These are phyloP conservation scores for Pseudogymnoascus sp. DNA, from an alignment of 2,329 filamentous ascomycete species.

Conservation along the genomic window DNA sequence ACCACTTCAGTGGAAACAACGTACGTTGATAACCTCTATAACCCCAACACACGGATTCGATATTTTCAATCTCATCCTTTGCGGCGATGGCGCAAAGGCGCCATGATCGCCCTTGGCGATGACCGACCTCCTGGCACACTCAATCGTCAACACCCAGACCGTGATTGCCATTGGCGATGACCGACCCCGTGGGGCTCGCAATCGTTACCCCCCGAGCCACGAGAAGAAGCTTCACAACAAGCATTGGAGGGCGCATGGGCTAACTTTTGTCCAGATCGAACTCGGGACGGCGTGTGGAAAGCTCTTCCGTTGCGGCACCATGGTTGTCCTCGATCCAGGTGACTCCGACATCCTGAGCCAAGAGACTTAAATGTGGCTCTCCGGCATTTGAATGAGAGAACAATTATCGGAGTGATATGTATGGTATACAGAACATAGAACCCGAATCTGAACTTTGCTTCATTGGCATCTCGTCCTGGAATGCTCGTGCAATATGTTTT, in stretches of 20 bases:
- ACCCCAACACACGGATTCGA: neutral
- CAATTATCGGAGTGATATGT: neutral
- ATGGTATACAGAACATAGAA: constrained; percentile 4
- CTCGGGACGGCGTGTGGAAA: constrained; percentile 97
- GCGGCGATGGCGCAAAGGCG: too few relatives aligned
- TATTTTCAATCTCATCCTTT: neutral
- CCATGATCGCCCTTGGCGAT: neutral
- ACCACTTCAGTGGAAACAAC: constrained; percentile 98
- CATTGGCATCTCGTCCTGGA: neutral
- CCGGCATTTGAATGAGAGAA: neutral
- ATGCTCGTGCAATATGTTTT: neutral
- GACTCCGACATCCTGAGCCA: constrained; percentile 95
- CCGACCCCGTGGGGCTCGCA: neutral
- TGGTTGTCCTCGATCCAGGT: constrained; percentile 95
- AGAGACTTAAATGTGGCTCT: constrained; percentile 41
- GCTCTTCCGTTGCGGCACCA: constrained; percentile 96
- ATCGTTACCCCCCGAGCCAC: neutral
- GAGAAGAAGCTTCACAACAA: neutral
- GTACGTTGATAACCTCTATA: constrained; percentile 59
- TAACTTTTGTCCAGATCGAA: constrained; percentile 74
- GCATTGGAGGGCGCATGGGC: neutral
- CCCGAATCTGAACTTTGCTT: neutral
- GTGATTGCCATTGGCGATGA: neutral
- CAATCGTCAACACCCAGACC: neutral
- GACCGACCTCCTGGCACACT: neutral